Conservation (phyloP, 2,329 filamentous ascomycete genomes). For the Aspergillus luchuensis region DNA sequence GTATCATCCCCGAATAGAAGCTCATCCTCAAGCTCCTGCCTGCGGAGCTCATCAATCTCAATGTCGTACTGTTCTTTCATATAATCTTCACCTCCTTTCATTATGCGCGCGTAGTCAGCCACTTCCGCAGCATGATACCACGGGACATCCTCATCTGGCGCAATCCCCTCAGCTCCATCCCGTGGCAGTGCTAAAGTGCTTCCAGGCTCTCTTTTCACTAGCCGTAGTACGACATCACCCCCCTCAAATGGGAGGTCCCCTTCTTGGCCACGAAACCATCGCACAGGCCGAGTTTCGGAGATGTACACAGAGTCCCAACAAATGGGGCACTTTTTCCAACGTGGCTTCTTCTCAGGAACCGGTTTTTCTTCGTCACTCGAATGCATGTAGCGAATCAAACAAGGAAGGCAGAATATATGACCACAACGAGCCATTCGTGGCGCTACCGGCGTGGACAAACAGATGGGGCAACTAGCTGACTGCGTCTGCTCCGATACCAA, state of each 20-base stretch:
- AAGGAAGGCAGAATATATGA: constrained; percentile 94
- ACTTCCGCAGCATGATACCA: constrained; percentile 96
- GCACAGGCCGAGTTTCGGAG: constrained; percentile 84
- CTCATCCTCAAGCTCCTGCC: constrained; percentile 85
- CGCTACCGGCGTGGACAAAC: constrained; percentile 86
- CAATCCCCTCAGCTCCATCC: constrained; percentile 72
- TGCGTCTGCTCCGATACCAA: constrained; percentile 89
- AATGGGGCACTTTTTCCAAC: constrained; percentile 95
- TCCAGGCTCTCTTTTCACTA: constrained; percentile 77
- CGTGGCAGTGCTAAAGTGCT: constrained; percentile 86
- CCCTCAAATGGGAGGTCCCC: constrained; percentile 76
- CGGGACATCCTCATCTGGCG: constrained; percentile 74
- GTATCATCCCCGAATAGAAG: constrained; percentile 87
- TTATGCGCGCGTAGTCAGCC: constrained; percentile 89
- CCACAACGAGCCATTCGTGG: constrained; percentile 96
- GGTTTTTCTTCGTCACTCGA: constrained; percentile 72
- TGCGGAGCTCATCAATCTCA: constrained; percentile 72
- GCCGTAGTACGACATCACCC: constrained; percentile 82
- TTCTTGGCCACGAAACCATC: constrained; percentile 90
- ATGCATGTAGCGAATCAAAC: constrained; percentile 93
- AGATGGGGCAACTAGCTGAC: constrained; percentile 87
- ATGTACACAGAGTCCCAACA: constrained; percentile 93
- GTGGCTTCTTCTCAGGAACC: constrained; percentile 65
- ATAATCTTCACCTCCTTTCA: constrained; percentile 90
- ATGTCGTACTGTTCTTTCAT: constrained; percentile 78